Base-by-base conservation (phyloP, 805 yeast species). In the Saturnispora ahearnii region DNA sequence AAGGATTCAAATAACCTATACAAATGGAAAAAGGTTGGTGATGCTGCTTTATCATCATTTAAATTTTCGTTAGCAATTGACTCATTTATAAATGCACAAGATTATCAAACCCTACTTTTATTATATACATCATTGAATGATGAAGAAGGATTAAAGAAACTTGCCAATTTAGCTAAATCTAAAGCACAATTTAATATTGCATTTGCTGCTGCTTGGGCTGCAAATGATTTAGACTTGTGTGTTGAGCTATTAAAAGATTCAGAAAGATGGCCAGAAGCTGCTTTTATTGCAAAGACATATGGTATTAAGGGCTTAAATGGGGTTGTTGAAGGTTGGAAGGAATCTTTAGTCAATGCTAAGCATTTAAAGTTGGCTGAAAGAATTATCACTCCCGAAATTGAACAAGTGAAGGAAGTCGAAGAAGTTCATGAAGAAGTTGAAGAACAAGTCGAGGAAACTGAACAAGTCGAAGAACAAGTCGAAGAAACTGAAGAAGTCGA, bases 1-100 rank as follows among this genome's bases (percentile, higher is more conserved):
- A 63, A 70, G 22, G 69, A 70, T 42, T 78, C 78, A 46, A 66
- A 71, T 41, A 70, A 73, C 41, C 82, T 82, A 48, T 76, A 81
- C 55, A 90, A 87, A 68, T 93, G 98, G 97, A 87, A 87, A 66
- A 75, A 82, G 52, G 76, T 93, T 44, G 99, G 98, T 57, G 98
- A 93, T 70, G 73, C 82, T 53, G 85, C 96, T 11, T 73, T 93
- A 57, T 65, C 74, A 18, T 77, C 77, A 53, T 93, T 95, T 87
- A 81, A 90, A 57, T 74, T 88, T 55, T 78, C 78, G 57, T 72
- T 87, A 55, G 98, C 99, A 3, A 82, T 80, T 54, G 80, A 82
- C 58, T 78, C 95, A 46, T 91, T 81, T 67, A 75, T 81, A 62
- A 76, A 81, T 51, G 95, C 96, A 21, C 73, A 79, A 45, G 99